Evolutionary conservation across 2,329 filamentous ascomycete genomes (phyloP), one percentile per base, ranked within the genome.

Genomic region (Colletotrichum spaethianum): DNA sequence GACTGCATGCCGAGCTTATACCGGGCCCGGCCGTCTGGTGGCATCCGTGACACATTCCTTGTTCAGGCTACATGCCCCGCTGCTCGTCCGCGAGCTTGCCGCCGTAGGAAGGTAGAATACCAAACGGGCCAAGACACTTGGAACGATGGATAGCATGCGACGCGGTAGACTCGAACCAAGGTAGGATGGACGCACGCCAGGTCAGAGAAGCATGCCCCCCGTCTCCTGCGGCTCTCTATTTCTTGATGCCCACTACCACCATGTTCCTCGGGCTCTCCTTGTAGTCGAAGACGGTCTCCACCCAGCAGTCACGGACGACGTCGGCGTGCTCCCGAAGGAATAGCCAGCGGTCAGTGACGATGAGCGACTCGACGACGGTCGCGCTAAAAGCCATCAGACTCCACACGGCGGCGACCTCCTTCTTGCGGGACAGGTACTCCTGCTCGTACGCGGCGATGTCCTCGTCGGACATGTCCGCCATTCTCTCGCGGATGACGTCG

Each of bases 331-430:
- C 96, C 70, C 86, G 89, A 75, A 99, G 84, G 83, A 92, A 99
- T 73, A 93, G 84, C 93, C 94, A 99, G 56, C 96, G 89, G 85
- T 99, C 96, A 56, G 93, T 90, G 63, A 97, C 94, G 77, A 99
- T 96, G 71, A 97, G 85, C 40, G 94, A 94, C 85, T 99, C 96
- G 2, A 97, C 92, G 4, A 98, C 93, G 26, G 91, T 91, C 3
- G 96, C 95, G 80, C 94, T 97, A 78, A 98, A 98, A 1, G 96
- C 95, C 96, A 99, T 99, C 77, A 99, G 81, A 76, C 91, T 94
- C 96, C 96, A 99, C 71, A 97, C 90, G 9, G 97, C 88, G 78
- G 93, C 94, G 48, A 99, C 84, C 78, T 98, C 93, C 76, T 94
- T 93, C 83, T 93, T 94, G 66, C 92, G 87, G 48, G 87, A 86